Base-by-base conservation (phyloP, 108 stramenopile genomes). In the Fistulifera solaris region DNA sequence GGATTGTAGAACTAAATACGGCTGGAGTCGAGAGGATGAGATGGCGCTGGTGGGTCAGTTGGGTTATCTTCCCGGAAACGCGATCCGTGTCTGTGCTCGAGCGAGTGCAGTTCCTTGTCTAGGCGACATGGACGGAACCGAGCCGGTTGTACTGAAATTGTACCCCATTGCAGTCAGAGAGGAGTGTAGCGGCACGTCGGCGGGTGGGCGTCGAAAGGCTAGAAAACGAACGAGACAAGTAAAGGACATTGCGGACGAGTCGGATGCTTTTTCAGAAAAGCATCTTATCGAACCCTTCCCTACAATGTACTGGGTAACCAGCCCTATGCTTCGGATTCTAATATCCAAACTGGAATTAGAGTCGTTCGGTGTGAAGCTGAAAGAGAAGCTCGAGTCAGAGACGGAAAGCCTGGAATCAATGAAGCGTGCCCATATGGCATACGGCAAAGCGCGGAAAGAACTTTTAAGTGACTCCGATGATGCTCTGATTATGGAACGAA, bases 11-110 rank as follows among this genome's bases (percentile, higher is more conserved):
- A 25, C 15, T 11, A 17, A 47, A 27, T 18, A 38, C 7, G 1
- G 28, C 1, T 61, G 68, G 47, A 48, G 69, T 58, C 48, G 67
- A 25, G 27, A 35, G 0, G 85, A 90, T 50, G 62, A 72, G 54
- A 13, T 11, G 1, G 50, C 40, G 4, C 61, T 90, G 13, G 45
- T 69, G 11, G 60, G 50, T 0, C 89, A 90, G 59, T 54, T 90
- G 66, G 89, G 85, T 21, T 90, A 67, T 58, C 40, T 84, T 6
- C 89, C 89, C 18, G 89, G 85, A 18, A 90, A 90, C 62, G 89
- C 82, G 0, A 42, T 90, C 11, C 45, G 66, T 27, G 73, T 86
- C 1, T 69, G 61, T 17, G 69, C 80, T 15, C 67, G 83, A n/a
- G 31, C 31, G 8, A 35, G 31, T 35, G 6, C 3, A 8, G 6